These are phyloP conservation scores for Camellia sinensis DNA, from an alignment of 148 eudicot genomes.

Conservation along the genomic window DNA sequence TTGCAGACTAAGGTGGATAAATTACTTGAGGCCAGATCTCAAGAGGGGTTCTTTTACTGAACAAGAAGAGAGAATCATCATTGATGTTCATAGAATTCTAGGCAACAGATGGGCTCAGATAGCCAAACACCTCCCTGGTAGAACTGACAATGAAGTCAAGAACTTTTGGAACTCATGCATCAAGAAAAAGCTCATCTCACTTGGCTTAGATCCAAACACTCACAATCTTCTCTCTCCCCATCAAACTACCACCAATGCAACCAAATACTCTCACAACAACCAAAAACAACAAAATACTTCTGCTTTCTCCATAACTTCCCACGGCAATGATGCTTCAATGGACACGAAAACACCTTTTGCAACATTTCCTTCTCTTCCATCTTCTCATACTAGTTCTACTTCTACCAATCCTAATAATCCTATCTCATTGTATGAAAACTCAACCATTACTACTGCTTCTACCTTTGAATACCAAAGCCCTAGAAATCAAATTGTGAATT, in stretches of 20 bases:
- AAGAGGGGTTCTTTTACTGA: constrained; percentile 42
- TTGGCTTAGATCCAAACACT: constrained; percentile 52
- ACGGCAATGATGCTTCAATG: neutral
- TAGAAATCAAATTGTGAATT: neutral
- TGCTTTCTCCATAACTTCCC: constrained; percentile 17
- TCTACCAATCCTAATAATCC: neutral
- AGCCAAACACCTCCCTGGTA: constrained; percentile 46
- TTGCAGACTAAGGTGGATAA: constrained; percentile 44
- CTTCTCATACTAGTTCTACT: neutral
- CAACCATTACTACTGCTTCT: neutral
- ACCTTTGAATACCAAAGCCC: constrained; percentile 13
- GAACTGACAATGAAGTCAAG: constrained; percentile 48
- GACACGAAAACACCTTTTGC: constrained; percentile 19
- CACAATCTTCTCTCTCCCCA: constrained; percentile 42
- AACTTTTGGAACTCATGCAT: constrained; percentile 47
- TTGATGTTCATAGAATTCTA: constrained; percentile 42
- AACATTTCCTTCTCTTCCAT: constrained; percentile 2
- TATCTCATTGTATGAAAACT: neutral
- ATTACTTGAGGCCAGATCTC: constrained; percentile 44
- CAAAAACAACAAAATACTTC: constrained; percentile 4
- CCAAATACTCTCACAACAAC: constrained; percentile 5
- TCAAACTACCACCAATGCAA: constrained; percentile 2
- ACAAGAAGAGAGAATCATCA: constrained; percentile 43
- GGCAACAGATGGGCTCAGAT: constrained; percentile 51
- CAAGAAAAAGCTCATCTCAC: constrained; percentile 52